A percentile compares a stretch with the other conserved stretches of the same genome.
These are phyloP conservation scores for Leishmania aethiopica DNA, from an alignment of 208 protist species.

Conservation along the genomic window DNA sequence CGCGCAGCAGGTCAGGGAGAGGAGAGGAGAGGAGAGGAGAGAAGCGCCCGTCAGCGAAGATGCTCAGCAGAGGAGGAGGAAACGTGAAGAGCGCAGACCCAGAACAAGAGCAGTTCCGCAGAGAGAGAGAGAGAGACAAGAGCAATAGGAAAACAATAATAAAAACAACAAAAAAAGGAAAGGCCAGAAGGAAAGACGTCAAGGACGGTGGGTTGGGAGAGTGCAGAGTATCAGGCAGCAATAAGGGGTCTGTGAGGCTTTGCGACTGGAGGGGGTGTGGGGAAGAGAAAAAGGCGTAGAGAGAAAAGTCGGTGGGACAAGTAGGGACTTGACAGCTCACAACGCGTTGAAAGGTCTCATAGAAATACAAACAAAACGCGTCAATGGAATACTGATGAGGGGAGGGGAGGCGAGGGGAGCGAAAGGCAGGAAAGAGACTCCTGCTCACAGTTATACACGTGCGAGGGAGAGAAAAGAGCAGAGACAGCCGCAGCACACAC, in stretches of 20 bases:
- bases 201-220: too few species aligned
- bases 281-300: not conserved
- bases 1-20: not conserved
- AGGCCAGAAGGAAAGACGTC: not conserved
- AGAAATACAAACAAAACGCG: not conserved
- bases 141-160: not conserved
- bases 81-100: not conserved
- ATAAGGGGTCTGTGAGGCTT: not conserved
- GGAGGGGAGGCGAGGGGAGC: not conserved
- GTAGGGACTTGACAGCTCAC: not conserved
- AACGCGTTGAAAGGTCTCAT: not conserved
- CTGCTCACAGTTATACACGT: not conserved
- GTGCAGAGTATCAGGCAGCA: not conserved
- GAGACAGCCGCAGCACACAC: not conserved
- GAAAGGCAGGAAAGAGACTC: conserved; percentile 5
- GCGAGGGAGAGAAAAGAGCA: not conserved
- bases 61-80: not conserved
- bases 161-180: not conserved
- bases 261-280: not conserved
- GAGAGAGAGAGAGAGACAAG: not conserved
- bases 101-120: not conserved
- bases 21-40: not conserved
- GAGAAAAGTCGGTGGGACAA: not conserved
- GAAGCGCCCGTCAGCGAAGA: not conserved
- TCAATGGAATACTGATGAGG: not conserved